Evolutionary conservation across 2,329 filamentous ascomycete species (phyloP), one percentile per base, ranked within the genome.

Genomic region (Thielaviopsis punctulata): DNA sequence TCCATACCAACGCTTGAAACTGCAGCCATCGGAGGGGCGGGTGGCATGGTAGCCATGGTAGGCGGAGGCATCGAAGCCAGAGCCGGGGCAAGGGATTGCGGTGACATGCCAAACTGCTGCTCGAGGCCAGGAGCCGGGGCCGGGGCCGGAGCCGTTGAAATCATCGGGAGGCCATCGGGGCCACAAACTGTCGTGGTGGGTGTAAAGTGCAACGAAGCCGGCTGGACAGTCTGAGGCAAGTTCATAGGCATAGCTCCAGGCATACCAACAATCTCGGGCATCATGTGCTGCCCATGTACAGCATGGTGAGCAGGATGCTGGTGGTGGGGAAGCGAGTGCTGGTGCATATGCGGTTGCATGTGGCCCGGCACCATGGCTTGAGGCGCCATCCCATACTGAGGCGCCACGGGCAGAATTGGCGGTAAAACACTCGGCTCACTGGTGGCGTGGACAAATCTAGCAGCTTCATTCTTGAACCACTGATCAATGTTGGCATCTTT

Each of bases 401-500:
- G 36, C n/a, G 47, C 52, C 25, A 51, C 45, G 3, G 58, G 59
- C 36, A 41, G 4, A 15, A 41, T 41, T 19, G 36, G 36, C 4
- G 36, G 36, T n/a, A 41, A 10, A 6, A 41, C 36, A n/a, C 36
- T 41, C n/a, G 36, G 36, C 36, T 41, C 36, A n/a, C n/a, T 41
- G n/a, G 36, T 15, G n/a, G 36, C 36, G 25, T 68, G 61, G 4
- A 75, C 71, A 52, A 73, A 73, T n/a, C 62, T 66, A 47, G 64
- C 66, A 2, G 74, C 73, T 60, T 76, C 71, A 52, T 66, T 71
- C 49, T 73, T 66, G 41, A 77, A 65, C 74, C 74, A 78, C 19
- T 65, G 62, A 54, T 75, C 64, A 57, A 77, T 77, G 52, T 74
- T 73, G 13, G 65, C 58, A 52, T 77, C 73, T 54, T 73, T 68